Evolutionary conservation across 2,329 filamentous ascomycete genomes (phyloP).

Genomic region (Calcarisporium arbuscula): DNA sequence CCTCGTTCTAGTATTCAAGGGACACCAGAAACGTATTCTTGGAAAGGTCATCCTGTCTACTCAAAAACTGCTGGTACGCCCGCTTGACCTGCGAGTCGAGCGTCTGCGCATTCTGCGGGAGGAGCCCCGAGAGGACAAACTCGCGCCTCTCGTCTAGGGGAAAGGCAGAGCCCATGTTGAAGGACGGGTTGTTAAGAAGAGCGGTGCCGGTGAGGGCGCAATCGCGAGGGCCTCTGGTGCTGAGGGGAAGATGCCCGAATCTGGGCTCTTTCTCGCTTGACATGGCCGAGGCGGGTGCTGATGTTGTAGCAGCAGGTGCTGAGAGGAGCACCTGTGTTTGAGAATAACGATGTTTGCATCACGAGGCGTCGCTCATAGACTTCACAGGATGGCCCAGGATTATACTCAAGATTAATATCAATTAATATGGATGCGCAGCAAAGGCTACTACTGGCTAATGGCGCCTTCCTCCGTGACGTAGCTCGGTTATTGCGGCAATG

Average conservation of each 20-base stretch:
- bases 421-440: too few relatives aligned
- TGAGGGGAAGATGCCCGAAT: conserved; percentile 26
- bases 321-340: not conserved
- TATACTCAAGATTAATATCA: too few relatives aligned
- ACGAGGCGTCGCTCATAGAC: too few relatives aligned
- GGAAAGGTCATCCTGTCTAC: conserved; percentile 56
- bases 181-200: conserved; percentile 27
- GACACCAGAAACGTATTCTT: conserved; percentile 88
- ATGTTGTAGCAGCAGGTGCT: not conserved
- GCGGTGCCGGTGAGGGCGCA: conserved; percentile 29
- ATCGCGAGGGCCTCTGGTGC: conserved; percentile 27
- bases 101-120: conserved; percentile 66
- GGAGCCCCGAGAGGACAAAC: conserved; percentile 66
- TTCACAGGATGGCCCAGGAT: too few relatives aligned
- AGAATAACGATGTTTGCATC: not conserved
- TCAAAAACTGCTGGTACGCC: conserved; percentile 74
- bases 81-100: conserved; percentile 70
- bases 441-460: too few relatives aligned
- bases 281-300: conserved; percentile 9
- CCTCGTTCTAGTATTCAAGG: conserved; percentile 78
- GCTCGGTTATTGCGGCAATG: too few relatives aligned
- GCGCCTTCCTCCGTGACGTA: too few relatives aligned
- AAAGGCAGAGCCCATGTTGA: conserved; percentile 84
- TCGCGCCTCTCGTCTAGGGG: conserved; percentile 57
- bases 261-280: conserved; percentile 12